Conservation (phyloP, 371 early-diverging fungal species). For the Mucor mucedo region DNA sequence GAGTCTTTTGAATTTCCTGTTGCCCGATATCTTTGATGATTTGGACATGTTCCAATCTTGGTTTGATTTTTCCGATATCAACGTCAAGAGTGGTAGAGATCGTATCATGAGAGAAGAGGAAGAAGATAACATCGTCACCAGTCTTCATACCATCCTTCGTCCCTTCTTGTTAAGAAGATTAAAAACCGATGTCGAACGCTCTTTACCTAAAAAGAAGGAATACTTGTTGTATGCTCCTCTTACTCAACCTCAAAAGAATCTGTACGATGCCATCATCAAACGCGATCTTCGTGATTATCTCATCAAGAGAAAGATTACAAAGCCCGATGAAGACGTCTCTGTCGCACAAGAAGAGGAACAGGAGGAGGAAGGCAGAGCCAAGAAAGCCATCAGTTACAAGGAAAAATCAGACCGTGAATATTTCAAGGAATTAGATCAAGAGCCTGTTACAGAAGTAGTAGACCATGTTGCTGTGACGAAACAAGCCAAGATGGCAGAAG, state of each 20-base stretch:
- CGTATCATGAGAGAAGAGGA: slow-evolving; percentile 77
- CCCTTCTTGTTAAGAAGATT: slow-evolving; percentile 95
- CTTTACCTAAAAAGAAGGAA: slow-evolving; percentile 91
- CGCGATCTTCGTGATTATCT: slow-evolving; percentile 76
- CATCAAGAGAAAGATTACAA: slow-evolving; percentile 53
- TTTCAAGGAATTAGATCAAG: slow-evolving; percentile 54
- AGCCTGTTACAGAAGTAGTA: background rate
- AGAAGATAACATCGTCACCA: slow-evolving; percentile 73
- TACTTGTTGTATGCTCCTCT: slow-evolving; percentile 87
- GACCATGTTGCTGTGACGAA: slow-evolving; percentile 14
- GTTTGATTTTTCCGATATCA: slow-evolving; percentile 83
- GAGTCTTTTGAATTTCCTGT: slow-evolving; percentile 93
- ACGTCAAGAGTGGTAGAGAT: slow-evolving; percentile 69
- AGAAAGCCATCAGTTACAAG: slow-evolving; percentile 48
- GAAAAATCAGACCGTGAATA: slow-evolving; percentile 49
- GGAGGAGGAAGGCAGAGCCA: slow-evolving; percentile 10
- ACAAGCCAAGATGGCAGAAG: slow-evolving; percentile 12
- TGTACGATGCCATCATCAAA: slow-evolving; percentile 84
- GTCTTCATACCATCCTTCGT: slow-evolving; percentile 88
- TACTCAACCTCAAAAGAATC: slow-evolving; percentile 77
- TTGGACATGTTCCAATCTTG: slow-evolving; percentile 83
- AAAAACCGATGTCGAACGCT: slow-evolving; percentile 94
- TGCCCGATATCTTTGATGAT: slow-evolving; percentile 90
- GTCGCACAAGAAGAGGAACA: slow-evolving; percentile 14
- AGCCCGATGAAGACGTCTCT: slow-evolving; percentile 29